A percentile compares a stretch with the other conserved stretches of the same genome.
Evolutionary conservation across 805 yeast genomes (phyloP).

Genomic region (Isabelozyma gotoi): DNA sequence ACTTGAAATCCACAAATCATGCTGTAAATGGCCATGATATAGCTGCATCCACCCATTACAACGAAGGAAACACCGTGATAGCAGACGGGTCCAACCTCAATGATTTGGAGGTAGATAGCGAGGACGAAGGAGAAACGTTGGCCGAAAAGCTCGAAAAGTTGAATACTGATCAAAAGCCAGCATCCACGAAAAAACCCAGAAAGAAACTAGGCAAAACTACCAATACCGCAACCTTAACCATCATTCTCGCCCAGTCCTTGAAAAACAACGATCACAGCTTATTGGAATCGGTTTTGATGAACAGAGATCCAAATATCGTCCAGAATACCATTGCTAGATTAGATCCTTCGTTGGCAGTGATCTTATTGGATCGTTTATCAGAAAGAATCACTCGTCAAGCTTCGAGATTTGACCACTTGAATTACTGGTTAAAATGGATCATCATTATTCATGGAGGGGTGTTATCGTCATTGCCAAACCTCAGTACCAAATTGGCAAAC

Average conservation of each 20-base stretch:
- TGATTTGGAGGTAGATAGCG: constrained; percentile 50
- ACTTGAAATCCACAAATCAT: constrained; percentile 39
- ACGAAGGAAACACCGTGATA: constrained; percentile 60
- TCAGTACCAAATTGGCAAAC: constrained; percentile 40
- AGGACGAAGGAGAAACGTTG: constrained; percentile 45
- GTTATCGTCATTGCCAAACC: constrained; percentile 45
- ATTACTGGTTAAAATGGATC: constrained; percentile 58
- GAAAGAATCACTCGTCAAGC: constrained; percentile 54
- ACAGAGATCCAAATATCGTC: constrained; percentile 50
- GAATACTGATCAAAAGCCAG: constrained; percentile 17
- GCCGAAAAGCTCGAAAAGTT: constrained; percentile 54
- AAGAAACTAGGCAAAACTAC: constrained; percentile 52
- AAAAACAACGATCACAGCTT: constrained; percentile 83
- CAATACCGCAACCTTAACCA: constrained; percentile 68
- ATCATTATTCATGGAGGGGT: constrained; percentile 52
- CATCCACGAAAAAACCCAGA: constrained; percentile 18
- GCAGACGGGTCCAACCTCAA: constrained; percentile 64
- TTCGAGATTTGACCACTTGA: constrained; percentile 48
- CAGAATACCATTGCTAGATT: constrained; percentile 50
- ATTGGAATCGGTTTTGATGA: constrained; percentile 75
- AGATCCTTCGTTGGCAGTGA: constrained; percentile 49
- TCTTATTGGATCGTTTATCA: constrained; percentile 50
- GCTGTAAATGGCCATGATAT: constrained; percentile 49
- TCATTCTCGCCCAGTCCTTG: constrained; percentile 85
- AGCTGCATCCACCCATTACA: constrained; percentile 54